Percentiles rank a stretch among this genome's conserved stretches.
Evolutionary conservation across 2,329 filamentous ascomycete genomes (phyloP).

Genomic region (Cercospora sojina): DNA sequence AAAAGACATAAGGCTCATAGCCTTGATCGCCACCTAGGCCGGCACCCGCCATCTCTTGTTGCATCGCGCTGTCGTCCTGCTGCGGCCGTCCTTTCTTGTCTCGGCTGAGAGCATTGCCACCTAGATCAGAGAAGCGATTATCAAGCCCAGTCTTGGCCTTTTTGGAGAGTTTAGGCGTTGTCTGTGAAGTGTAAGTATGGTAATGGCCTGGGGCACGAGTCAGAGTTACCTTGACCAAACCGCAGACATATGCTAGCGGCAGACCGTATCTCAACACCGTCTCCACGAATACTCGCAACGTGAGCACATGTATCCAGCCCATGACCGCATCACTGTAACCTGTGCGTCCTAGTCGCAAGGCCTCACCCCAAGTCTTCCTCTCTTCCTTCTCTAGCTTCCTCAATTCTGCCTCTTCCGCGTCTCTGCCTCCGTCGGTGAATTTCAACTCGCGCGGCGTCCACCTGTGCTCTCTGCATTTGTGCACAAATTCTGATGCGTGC

Average conservation of each 20-base stretch:
- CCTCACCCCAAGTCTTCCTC: slow-evolving; percentile 89
- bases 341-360: slow-evolving; percentile 79
- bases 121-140: slow-evolving; percentile 82
- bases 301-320: slow-evolving; percentile 91
- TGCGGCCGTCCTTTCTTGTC: slow-evolving; percentile 92
- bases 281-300: slow-evolving; percentile 92
- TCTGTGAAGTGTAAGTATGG: slow-evolving; percentile 52
- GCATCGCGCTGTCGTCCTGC: slow-evolving; percentile 79
- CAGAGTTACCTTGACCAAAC: slow-evolving; percentile 71
- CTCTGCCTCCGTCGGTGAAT: slow-evolving; percentile 83
- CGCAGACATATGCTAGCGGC: slow-evolving; percentile 84
- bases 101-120: slow-evolving; percentile 86
- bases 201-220: background rate
- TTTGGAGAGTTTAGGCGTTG: slow-evolving; percentile 75
- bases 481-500: slow-evolving; percentile 78
- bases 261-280: slow-evolving; percentile 95
- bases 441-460: slow-evolving; percentile 96
- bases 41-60: slow-evolving; percentile 79
- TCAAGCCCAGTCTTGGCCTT: slow-evolving; percentile 70
- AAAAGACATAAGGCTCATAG: slow-evolving; percentile 96
- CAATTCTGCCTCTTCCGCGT: slow-evolving; percentile 85
- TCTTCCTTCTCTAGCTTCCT: slow-evolving; percentile 80
- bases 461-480: slow-evolving; percentile 87
- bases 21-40: slow-evolving; percentile 70
- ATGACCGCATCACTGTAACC: slow-evolving; percentile 95